Evolutionary conservation across 345 rosid genomes (phyloP), one percentile per base, ranked within the genome.

Genomic region (Camelina neglecta): DNA sequence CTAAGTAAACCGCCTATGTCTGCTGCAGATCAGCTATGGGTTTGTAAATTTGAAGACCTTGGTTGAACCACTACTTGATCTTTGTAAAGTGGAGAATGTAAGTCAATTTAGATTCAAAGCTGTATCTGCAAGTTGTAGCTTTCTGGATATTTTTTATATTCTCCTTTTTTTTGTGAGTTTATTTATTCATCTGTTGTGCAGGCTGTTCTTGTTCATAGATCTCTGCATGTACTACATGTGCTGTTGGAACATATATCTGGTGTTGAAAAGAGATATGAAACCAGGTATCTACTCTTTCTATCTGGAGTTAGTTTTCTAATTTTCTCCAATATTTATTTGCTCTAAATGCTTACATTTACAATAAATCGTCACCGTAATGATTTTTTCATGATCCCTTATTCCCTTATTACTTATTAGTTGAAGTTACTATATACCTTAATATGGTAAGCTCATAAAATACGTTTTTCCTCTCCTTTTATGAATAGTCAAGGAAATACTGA

Each of bases 1-100:
- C 42, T 50, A 21, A 49, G 16, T 26, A 31, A 31, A 36, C 42
- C 16, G 39, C 55, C 55, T 67, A 29, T 54, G 29, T 39, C n/a
- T 72, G 36, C 51, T 80, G 79, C 87, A 95, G 99, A 77, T 85
- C 18, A 80, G 84, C 69, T 87, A 75, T 80, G 97, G 97, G 61
- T 73, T 83, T 84, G 71, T 86, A 36, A 77, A 57, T 56, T 21
- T 88, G 79, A 89, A 89, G 81, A 84, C 85, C 64, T 78, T 95
- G 70, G 73, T 90, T 75, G 84, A 81, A 78, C 86, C 97, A 12
- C 81, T 95, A 38, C 75, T 92, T 77, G 87, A 83, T 80, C 92
- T 90, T 33, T 95, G 96, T 65, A 26, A 68, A 21, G 79, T 67
- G 38, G 83, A 79, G 64, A 89, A 89, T 83, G 99, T 92, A 78